Evolutionary conservation across 768 basidiomycete species (phyloP), one percentile per base, ranked within the genome.

Genomic region (Mrakia blollopis): DNA sequence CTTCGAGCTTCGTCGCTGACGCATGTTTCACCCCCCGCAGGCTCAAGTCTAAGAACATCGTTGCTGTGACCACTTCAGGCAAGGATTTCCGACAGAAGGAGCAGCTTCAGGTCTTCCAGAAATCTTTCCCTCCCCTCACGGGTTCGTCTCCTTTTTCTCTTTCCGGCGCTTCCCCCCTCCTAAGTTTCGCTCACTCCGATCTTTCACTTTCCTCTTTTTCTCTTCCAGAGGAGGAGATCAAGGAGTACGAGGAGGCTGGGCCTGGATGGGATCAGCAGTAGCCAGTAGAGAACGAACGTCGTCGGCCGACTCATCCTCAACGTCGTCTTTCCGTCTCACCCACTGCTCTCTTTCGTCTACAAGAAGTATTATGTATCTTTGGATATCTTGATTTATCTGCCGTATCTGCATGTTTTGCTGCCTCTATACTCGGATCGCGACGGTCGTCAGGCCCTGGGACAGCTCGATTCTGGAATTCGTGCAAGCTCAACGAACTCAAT

Each of bases 51-150:
- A 77, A 77, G 32, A 69, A 69, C 35, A 72, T 77, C 60, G 70
- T 47, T 2, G 76, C 60, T 28, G 76, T 77, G 28, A 77, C 76
- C n/a, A 77, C 76, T n/a, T 72, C 70, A 30, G 57, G 68, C 23
- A 62, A 72, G 62, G 76, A 71, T 44, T 72, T 62, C 32, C n/a
- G 76, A 18, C 76, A 77, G 71, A 25, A 30, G 23, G 76, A 77
- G 61, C 76, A 77, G 57, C 70, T 77, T 21, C 54, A 44, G 25
- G 57, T 62, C 13, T 77, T 77, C 70, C 41, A 60, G 32, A 68
- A 71, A 41, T 57, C 72, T 16, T 77, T 77, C 50, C 76, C 76
- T 16, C 44, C 47, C 35, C 50, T 71, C 52, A 77, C 76, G 4
- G 57, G 57, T 60, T n/a, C 23, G 57, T 60, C 23, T 60, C 30